Evolutionary conservation across 1,139 yeast species (phyloP).

Genomic region (Candida tunisiensis): DNA sequence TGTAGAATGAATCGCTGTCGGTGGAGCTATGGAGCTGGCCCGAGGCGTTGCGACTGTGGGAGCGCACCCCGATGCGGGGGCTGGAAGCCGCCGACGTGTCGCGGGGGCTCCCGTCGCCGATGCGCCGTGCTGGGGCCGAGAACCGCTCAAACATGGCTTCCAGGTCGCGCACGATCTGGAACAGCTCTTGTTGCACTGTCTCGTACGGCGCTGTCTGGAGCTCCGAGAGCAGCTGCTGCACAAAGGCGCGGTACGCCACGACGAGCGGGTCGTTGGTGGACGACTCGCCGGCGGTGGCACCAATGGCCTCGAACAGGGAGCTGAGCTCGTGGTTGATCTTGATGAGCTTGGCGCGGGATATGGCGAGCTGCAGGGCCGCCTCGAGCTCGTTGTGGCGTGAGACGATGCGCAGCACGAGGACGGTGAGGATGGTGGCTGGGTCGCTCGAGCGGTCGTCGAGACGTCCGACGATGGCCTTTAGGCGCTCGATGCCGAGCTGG

Average conservation of each 20-base stretch:
- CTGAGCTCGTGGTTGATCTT: slow-evolving; percentile 19
- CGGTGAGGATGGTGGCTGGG: slow-evolving; percentile 17
- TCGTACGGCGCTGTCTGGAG: slow-evolving; percentile 17
- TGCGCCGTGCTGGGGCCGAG: too few species aligned
- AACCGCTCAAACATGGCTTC: slow-evolving; percentile 17
- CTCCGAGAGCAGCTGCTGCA: slow-evolving; percentile 15
- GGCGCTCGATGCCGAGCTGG: slow-evolving; percentile 15
- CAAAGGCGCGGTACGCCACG: slow-evolving; percentile 16
- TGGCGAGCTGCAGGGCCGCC: slow-evolving; percentile 15
- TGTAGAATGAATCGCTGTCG: too few species aligned
- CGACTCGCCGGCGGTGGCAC: slow-evolving; percentile 4
- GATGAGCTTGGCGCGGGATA: slow-evolving; percentile 19
- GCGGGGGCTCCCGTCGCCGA: too few species aligned
- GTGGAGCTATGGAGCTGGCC: too few species aligned
- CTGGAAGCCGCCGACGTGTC: too few species aligned
- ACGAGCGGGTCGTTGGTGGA: slow-evolving; percentile 9
- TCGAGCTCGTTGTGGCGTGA: slow-evolving; percentile 14
- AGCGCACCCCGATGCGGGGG: too few species aligned
- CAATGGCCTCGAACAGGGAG: slow-evolving; percentile 10
- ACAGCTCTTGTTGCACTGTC: slow-evolving; percentile 18
- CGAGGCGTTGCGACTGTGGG: too few species aligned
- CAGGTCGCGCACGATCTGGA: slow-evolving; percentile 19
- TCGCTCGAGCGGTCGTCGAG: slow-evolving; percentile 12
- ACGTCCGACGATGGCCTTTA: slow-evolving; percentile 14
- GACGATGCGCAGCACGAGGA: slow-evolving; percentile 16